Conservation (phyloP, 257 asterid species). For the Eustoma russellianum region DNA sequence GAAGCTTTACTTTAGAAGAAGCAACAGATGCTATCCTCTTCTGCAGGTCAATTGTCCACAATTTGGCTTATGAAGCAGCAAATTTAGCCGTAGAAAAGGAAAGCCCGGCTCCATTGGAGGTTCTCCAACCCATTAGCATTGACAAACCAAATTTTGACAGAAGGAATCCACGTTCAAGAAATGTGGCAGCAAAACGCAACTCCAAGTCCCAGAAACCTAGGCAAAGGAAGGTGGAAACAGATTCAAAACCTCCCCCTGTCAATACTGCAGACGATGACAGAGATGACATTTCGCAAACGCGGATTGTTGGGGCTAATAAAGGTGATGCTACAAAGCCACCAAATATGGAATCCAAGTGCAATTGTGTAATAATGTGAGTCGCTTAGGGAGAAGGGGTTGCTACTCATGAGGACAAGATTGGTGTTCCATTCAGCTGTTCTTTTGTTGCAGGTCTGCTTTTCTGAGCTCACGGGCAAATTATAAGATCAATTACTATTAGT, state of each 20-base stretch:
- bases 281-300: conserved; percentile 21
- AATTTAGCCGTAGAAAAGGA: conserved; percentile 65
- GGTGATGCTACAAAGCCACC: conserved; percentile 56
- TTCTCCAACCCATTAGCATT: conserved; percentile 29
- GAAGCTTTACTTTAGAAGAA: conserved; percentile 85
- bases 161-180: conserved; percentile 27
- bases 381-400: not conserved
- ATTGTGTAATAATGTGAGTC: conserved; percentile 74
- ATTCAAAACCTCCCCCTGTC: conserved; percentile 29
- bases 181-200: conserved; percentile 36
- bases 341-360: conserved; percentile 89
- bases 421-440: conserved; percentile 5
- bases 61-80: conserved; percentile 76
- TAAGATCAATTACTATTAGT: conserved; percentile 21
- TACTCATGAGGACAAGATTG: not conserved
- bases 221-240: conserved; percentile 38
- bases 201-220: conserved; percentile 56
- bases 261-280: conserved; percentile 27
- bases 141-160: conserved; percentile 44
- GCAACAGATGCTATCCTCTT: conserved; percentile 92
- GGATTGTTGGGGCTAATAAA: conserved; percentile 37
- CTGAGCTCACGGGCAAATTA: conserved; percentile 5
- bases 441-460: conserved; percentile 6
- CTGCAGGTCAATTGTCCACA: conserved; percentile 93
- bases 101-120: conserved; percentile 26